A percentile compares a stretch with the other conserved stretches of the same genome.
These are phyloP conservation scores for Vaccinium macrocarpon DNA, from an alignment of 148 eudicot species.

Conservation along the genomic window DNA sequence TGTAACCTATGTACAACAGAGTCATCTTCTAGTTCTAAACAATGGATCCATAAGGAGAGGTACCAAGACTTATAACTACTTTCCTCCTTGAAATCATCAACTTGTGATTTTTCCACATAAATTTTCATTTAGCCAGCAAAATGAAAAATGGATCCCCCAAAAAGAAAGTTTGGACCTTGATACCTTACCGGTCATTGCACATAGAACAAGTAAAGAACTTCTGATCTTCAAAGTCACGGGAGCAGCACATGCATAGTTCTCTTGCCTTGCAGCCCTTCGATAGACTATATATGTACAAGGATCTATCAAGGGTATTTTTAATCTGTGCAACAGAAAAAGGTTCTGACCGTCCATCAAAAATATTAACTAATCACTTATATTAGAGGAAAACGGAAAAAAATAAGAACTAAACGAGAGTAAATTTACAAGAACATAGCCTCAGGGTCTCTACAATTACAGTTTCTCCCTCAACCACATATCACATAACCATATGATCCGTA, in stretches of 20 bases:
- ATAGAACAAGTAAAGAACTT: slow-evolving; percentile 62
- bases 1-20: background rate
- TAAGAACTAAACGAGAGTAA: background rate
- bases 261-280: slow-evolving; percentile 45
- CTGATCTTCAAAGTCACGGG: slow-evolving; percentile 47
- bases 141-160: background rate
- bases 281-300: slow-evolving; percentile 55
- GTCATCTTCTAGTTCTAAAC: slow-evolving; percentile 9
- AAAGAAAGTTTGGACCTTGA: slow-evolving; percentile 22
- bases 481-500: background rate
- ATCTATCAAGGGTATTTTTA: slow-evolving; percentile 53
- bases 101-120: background rate
- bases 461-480: too few relatives aligned
- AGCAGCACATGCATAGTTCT: slow-evolving; percentile 61
- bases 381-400: background rate
- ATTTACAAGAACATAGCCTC: slow-evolving; percentile 3
- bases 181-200: slow-evolving; percentile 81
- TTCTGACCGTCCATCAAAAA: background rate
- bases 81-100: slow-evolving; percentile 1
- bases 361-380: background rate
- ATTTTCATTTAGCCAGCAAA: background rate
- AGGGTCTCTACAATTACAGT: background rate
- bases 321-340: slow-evolving; percentile 44
- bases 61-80: background rate
- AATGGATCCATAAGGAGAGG: background rate